Percentiles rank a stretch among this genome's conserved stretches.
phyloP scores from a whole-genome alignment of 2,329 filamentous ascomycete species.

The Pyrenochaeta sp. region DNA sequence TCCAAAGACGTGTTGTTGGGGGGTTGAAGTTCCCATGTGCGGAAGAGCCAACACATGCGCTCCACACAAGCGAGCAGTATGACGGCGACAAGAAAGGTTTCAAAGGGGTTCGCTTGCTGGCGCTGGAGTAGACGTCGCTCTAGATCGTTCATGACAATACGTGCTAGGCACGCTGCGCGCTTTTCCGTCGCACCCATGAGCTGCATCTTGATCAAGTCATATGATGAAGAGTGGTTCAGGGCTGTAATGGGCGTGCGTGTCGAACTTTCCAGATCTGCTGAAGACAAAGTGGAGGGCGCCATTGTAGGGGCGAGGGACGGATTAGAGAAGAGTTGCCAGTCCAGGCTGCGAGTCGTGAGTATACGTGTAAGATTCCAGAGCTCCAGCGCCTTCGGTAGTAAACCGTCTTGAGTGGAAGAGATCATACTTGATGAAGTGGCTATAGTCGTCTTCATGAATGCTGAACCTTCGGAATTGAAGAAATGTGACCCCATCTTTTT shows the following conservation, averaged over 20 bases:
- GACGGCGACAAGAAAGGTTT: constrained; percentile 68
- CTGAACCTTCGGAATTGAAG: constrained; percentile 59
- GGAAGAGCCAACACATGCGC: constrained; percentile 67
- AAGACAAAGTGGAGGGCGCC: constrained; percentile 40
- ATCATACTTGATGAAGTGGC: constrained; percentile 42
- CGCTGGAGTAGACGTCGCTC: constrained; percentile 68
- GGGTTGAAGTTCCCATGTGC: constrained; percentile 55
- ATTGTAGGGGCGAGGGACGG: constrained; percentile 47
- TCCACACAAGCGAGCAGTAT: constrained; percentile 67
- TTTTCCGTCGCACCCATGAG: constrained; percentile 65
- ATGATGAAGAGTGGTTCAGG: constrained; percentile 52
- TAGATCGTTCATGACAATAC: constrained; percentile 66
- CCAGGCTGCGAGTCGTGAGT: constrained; percentile 58
- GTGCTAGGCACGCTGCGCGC: constrained; percentile 61
- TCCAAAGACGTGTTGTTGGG: constrained; percentile 1
- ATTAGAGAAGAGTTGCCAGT: constrained; percentile 61
- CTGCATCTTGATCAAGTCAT: constrained; percentile 62
- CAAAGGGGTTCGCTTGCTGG: constrained; percentile 64
- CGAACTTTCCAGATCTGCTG: constrained; percentile 40
- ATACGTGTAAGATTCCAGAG: constrained; percentile 66
- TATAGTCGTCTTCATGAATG: constrained; percentile 62
- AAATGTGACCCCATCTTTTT: constrained; percentile 58
- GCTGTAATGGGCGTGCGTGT: constrained; percentile 38
- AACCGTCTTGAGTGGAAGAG: constrained; percentile 50
- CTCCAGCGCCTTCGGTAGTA: constrained; percentile 62